Conservation (phyloP, 352 stramenopile genomes). For the Lagenidium sp. region DNA sequence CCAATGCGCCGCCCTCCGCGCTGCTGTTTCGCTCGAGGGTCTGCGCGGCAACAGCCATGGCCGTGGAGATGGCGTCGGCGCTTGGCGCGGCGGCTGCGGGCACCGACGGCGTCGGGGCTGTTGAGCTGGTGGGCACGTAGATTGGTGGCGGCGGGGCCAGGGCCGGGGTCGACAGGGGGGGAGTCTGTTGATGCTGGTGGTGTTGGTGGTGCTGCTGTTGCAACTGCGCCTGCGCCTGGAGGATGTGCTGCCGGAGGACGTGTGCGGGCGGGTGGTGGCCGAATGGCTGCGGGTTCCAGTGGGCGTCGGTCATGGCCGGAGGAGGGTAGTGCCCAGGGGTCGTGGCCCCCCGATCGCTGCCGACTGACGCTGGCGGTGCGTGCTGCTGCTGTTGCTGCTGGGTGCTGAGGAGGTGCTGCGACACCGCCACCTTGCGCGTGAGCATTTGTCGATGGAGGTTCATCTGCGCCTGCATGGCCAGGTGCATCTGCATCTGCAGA, state of each 20-base stretch:
- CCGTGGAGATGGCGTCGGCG: background rate
- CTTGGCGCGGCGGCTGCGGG: background rate
- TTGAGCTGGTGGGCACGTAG: background rate
- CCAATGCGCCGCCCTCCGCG: background rate
- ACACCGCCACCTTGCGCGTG: slow-evolving; percentile 73
- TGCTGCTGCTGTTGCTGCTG: slow-evolving; percentile 7
- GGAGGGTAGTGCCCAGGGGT: slow-evolving; percentile 2
- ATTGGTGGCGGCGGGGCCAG: background rate
- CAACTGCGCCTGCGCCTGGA: slow-evolving; percentile 11
- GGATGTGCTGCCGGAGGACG: slow-evolving; percentile 10
- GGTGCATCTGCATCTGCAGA: slow-evolving; percentile 69
- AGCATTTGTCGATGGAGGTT: slow-evolving; percentile 79
- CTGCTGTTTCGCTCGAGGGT: background rate
- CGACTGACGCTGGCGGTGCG: too few relatives aligned
- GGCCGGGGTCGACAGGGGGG: background rate
- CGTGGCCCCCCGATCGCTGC: too few relatives aligned
- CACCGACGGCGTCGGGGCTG: background rate
- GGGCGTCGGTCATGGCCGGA: slow-evolving; percentile 8
- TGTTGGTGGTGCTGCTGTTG: slow-evolving; percentile 9
- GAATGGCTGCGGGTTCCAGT: slow-evolving; percentile 13
- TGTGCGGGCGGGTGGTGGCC: slow-evolving; percentile 9
- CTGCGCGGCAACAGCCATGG: background rate
- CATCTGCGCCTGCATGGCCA: slow-evolving; percentile 82
- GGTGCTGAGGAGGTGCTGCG: slow-evolving; percentile 34
- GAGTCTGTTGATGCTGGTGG: slow-evolving; percentile 1